These are phyloP conservation scores for Globisporangium sylvaticum DNA, from an alignment of 352 stramenopile species.

Conservation along the genomic window DNA sequence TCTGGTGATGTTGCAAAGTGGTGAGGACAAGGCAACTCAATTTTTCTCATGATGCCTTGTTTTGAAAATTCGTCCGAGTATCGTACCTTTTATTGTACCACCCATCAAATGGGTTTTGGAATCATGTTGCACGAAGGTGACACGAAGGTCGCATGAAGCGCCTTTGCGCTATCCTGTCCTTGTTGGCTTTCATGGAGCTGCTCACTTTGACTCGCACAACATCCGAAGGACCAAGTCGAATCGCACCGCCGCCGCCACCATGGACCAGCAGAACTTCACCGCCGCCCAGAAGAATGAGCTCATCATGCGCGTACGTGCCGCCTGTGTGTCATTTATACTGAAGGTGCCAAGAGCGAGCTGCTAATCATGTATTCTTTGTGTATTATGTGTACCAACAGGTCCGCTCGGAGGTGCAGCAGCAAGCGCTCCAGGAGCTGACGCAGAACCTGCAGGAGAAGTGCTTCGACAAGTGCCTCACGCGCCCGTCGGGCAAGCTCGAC, in stretches of 20 bases:
- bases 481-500: slow-evolving; percentile 76
- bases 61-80: too few relatives aligned
- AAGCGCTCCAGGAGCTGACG: slow-evolving; percentile 82
- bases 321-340: not conserved
- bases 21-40: not conserved
- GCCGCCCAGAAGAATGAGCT: slow-evolving; percentile 84
- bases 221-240: slow-evolving; percentile 13
- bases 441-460: slow-evolving; percentile 88
- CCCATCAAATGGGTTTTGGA: too few relatives aligned
- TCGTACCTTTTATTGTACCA: too few relatives aligned
- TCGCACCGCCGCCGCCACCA: slow-evolving; percentile 13
- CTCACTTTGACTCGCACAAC: slow-evolving; percentile 7
- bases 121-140: slow-evolving; percentile 24
- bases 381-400: slow-evolving; percentile 33
- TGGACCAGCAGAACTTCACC: slow-evolving; percentile 79
- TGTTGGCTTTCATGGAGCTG: not conserved
- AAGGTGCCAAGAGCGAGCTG: not conserved
- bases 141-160: slow-evolving; percentile 5
- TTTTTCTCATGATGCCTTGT: not conserved
- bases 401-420: slow-evolving; percentile 77
- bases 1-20: slow-evolving; percentile 10
- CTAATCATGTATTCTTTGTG: not conserved
- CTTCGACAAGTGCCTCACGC: slow-evolving; percentile 88
- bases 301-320: slow-evolving; percentile 58
- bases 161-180: slow-evolving; percentile 2